These are phyloP conservation scores for Coemansia sp. DNA, from an alignment of 192 early-diverging fungal genomes.

Conservation along the genomic window DNA sequence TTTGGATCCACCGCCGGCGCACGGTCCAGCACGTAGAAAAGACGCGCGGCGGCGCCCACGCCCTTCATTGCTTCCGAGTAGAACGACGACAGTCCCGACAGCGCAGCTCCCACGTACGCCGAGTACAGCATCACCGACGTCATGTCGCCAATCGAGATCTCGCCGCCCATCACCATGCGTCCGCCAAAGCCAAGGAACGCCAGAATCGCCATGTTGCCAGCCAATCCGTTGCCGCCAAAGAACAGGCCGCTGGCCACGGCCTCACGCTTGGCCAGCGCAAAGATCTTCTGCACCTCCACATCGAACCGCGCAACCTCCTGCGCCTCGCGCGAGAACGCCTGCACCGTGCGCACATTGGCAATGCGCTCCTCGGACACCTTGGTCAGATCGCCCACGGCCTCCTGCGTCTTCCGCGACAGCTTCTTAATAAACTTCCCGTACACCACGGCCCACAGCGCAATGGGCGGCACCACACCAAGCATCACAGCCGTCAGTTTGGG, in stretches of 20 bases:
- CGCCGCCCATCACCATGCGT: conserved; percentile 61
- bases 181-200: conserved; percentile 67
- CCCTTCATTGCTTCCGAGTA: conserved; percentile 77
- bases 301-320: conserved; percentile 43
- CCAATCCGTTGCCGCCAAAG: conserved; percentile 64
- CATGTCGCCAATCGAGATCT: conserved; percentile 66
- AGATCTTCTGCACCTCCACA: conserved; percentile 39
- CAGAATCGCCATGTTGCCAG: conserved; percentile 64
- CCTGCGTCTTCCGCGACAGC: conserved; percentile 64
- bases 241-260: conserved; percentile 63
- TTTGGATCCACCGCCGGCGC: conserved; percentile 40
- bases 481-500: conserved; percentile 68
- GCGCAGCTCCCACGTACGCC: conserved; percentile 62
- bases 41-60: conserved; percentile 61
- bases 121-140: conserved; percentile 70
- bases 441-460: conserved; percentile 66
- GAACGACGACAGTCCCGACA: conserved; percentile 62
- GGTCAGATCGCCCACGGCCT: conserved; percentile 64
- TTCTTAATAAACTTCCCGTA: conserved; percentile 68
- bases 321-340: conserved; percentile 52
- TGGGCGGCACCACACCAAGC: conserved; percentile 72
- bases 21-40: conserved; percentile 63
- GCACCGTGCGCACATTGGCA: conserved; percentile 56
- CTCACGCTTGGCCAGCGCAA: conserved; percentile 48
- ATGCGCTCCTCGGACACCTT: conserved; percentile 70